A percentile compares a stretch with the other conserved stretches of the same genome.
Conservation (phyloP, 2,329 filamentous ascomycete genomes). For the Alternaria solani region DNA sequence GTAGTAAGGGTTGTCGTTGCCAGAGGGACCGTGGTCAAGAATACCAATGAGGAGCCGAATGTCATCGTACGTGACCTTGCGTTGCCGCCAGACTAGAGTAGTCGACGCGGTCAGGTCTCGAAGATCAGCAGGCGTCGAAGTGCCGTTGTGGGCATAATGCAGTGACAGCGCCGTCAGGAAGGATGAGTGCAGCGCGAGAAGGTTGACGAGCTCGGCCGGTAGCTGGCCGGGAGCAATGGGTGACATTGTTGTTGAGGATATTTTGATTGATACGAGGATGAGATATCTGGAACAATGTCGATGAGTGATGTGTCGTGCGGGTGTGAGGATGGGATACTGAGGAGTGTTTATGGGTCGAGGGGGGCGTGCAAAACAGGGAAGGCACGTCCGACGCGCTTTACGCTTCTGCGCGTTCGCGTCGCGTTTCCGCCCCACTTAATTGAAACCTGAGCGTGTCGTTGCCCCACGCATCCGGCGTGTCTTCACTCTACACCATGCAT, state of each 20-base stretch:
- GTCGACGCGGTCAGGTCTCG: slow-evolving; percentile 51
- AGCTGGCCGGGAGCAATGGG: slow-evolving; percentile 44
- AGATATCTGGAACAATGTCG: slow-evolving; percentile 31
- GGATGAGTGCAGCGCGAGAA: slow-evolving; percentile 56
- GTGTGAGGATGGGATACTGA: slow-evolving; percentile 13
- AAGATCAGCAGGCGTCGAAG: slow-evolving; percentile 55
- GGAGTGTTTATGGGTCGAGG: slow-evolving; percentile 40
- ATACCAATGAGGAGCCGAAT: slow-evolving; percentile 57
- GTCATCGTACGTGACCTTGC: slow-evolving; percentile 56
- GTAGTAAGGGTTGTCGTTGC: slow-evolving; percentile 46
- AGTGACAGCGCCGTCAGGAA: slow-evolving; percentile 60
- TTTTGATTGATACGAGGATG: slow-evolving; percentile 30
- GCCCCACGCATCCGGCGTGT: slow-evolving; percentile 13
- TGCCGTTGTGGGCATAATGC: slow-evolving; percentile 60
- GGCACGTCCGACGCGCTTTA: slow-evolving; percentile 32
- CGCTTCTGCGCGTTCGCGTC: slow-evolving; percentile 34
- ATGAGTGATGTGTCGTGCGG: slow-evolving; percentile 25
- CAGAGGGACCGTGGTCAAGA: slow-evolving; percentile 40
- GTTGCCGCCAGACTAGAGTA: slow-evolving; percentile 56
- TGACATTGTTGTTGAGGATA: slow-evolving; percentile 38
- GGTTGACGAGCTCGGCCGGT: slow-evolving; percentile 54
- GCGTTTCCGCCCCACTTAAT: slow-evolving; percentile 38
- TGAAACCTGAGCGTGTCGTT: slow-evolving; percentile 19
- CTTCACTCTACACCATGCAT: slow-evolving; percentile 7
- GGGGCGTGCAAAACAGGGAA: slow-evolving; percentile 36